These are phyloP conservation scores for Trichophyton equinum DNA, from an alignment of 2,329 filamentous ascomycete species.

Conservation along the genomic window DNA sequence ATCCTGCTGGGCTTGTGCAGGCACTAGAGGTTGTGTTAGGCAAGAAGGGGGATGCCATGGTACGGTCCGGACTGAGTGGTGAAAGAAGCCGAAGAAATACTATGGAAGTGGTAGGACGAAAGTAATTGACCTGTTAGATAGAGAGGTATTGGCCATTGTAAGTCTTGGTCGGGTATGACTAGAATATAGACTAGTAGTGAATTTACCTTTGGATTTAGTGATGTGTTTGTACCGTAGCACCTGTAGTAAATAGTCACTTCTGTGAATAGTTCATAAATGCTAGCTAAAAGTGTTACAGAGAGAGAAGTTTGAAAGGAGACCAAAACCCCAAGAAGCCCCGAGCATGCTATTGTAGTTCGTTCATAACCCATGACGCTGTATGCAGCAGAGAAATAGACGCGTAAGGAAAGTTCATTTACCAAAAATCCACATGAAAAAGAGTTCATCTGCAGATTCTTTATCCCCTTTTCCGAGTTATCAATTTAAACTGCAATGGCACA, in stretches of 20 bases:
- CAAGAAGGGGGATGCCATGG: conserved; percentile 43
- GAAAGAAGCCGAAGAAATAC: conserved; percentile 49
- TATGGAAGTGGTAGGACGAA: conserved; percentile 19
- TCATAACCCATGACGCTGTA: neutral
- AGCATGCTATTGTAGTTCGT: neutral
- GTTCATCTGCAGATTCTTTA: neutral
- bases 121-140: neutral
- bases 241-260: neutral
- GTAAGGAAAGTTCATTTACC: neutral
- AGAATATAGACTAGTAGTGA: neutral
- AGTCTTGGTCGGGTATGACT: neutral
- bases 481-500: conserved; percentile 28
- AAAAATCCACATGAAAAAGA: neutral
- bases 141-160: neutral
- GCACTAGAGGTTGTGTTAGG: conserved; percentile 69
- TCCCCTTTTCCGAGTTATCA: conserved; percentile 21
- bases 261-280: neutral
- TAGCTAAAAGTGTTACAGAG: neutral
- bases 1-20: conserved; percentile 59
- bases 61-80: conserved; percentile 24
- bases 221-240: neutral
- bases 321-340: neutral
- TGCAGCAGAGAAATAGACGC: too few species aligned
- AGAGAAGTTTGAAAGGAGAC: neutral
- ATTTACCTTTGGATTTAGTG: neutral